Evolutionary conservation across 2,329 filamentous ascomycete species (phyloP), one percentile per base, ranked within the genome.

Genomic region (Bipolaris cookei): DNA sequence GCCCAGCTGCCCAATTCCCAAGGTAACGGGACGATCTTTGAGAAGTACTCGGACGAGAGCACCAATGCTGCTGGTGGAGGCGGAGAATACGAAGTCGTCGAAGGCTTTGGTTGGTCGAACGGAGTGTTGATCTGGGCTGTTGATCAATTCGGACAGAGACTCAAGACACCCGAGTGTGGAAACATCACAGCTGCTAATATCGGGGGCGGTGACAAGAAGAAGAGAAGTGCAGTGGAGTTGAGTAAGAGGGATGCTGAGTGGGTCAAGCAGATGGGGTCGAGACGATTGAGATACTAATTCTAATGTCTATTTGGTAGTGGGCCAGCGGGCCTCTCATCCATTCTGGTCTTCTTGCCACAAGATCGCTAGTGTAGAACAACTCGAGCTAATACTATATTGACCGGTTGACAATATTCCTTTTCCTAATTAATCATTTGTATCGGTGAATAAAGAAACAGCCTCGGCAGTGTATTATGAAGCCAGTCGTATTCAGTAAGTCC

Each of bases 91-190:
- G 82, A 84, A 51, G 87, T 90, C 5, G 87, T 89, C 2, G 85
- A 89, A 75, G 87, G 88, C 1, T 90, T 90, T 64, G 88, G 87
- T 6, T 90, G 88, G 88, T 86, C 84, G 1, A 90, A 90, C 63
- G 88, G 88, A 28, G 86, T 89, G 50, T 72, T 90, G 28, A 84
- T 90, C 50, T 90, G 87, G 86, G 79, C 82, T 1, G 86, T 82
- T 7, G 88, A 90, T 65, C 81, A 80, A 6, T 90, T 90, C 74
- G 83, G 80, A 11, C 78, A 81, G 65, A 75, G 81, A 63, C 71
- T 90, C 55, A 79, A 71, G 63, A 76, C 82, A 23, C 87, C 87
- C 0, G 77, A 87, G 18, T 76, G 74, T 56, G 71, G 72, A 4
- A 70, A 74, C 50, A 69, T 74, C 39, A 69, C 65, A 1, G 70